Evolutionary conservation across 169 alveolate genomes (phyloP), one percentile per base, ranked within the genome.

Genomic region (Plasmodium coatneyi): DNA sequence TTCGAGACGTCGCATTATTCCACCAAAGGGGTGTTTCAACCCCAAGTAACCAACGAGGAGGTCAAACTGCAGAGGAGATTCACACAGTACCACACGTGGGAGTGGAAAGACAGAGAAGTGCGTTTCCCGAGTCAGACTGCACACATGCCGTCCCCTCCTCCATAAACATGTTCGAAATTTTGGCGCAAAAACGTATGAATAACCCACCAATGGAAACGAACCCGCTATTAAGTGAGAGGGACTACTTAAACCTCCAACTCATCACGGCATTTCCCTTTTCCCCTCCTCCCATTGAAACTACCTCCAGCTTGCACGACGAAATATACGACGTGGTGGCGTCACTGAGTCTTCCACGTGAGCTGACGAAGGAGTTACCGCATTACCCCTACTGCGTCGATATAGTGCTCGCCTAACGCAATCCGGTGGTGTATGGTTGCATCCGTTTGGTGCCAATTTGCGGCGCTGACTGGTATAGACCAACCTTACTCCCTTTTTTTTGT

Each of bases 361-460:
- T 60, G 32, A 41, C 82, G 22, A 89, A 89, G 52, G 94, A 89
- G 54, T 36, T 89, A 25, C 39, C 89, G 2, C 94, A 89, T 52
- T 79, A 78, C 52, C 94, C 94, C 7, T 89, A 89, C 52, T 89
- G 71, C 49, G 90, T 89, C 34, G 94, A 89, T 36, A 89, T 89
- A n/a, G 94, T 89, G 25, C 56, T 89, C n/a, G 6, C 71, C 41
- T 89, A 41, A 19, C 89, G n/a, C 5, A 7, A 3, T 43, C 22
- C 39, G 5, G 14, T 6, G 9, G 19, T 12, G 22, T 16, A 16
- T 7, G 7, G 25, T 49, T 7, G 19, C 12, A 9, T 14, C 60
- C 22, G 22, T 49, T 49, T 49, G n/a, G 60, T 2, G 7, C 60
- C 60, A 6, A 12, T 49, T 12, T 49, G 25, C 22, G 54, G 54